These are phyloP conservation scores for Neofusicoccum parvum DNA, from an alignment of 2,329 filamentous ascomycete species.

Conservation along the genomic window DNA sequence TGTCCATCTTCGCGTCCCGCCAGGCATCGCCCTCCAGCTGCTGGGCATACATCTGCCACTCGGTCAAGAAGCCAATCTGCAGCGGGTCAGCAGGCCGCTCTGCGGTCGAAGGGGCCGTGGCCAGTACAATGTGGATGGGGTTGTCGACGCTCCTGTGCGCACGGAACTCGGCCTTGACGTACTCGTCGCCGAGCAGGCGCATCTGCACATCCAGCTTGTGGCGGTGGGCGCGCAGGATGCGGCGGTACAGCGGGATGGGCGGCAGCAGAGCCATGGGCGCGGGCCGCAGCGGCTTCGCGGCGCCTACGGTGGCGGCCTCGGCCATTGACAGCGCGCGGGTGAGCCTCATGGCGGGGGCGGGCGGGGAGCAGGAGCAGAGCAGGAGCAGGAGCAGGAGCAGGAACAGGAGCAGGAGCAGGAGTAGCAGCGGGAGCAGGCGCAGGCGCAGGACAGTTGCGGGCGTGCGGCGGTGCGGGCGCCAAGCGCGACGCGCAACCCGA, in stretches of 20 bases:
- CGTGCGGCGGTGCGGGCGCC: no score
- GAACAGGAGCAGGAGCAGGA: not conserved
- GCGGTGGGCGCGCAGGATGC: conserved; percentile 83
- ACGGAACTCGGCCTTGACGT: conserved; percentile 89
- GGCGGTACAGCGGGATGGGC: conserved; percentile 85
- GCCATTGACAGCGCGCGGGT: conserved; percentile 30
- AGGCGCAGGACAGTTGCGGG: no score
- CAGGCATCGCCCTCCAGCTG: conserved; percentile 85
- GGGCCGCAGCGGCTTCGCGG: conserved; percentile 36
- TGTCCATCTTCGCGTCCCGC: conserved; percentile 82
- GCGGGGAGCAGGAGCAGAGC: not conserved
- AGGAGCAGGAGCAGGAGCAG: not conserved
- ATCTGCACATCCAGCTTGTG: conserved; percentile 72
- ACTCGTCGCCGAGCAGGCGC: conserved; percentile 86
- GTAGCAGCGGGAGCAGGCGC: not conserved
- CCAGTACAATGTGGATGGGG: conserved; percentile 77
- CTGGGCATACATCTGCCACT: conserved; percentile 96
- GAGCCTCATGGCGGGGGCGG: conserved; percentile 32
- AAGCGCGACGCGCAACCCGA: no score
- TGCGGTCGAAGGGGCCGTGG: not conserved
- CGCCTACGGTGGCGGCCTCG: conserved; percentile 37
- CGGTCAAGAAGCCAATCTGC: conserved; percentile 90
- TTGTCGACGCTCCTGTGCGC: conserved; percentile 84
- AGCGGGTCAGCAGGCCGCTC: not conserved
- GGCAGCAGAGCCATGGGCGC: conserved; percentile 72